These are phyloP conservation scores for Sugiyamaella boreocaroliniensis DNA, from an alignment of 805 yeast species.

Conservation along the genomic window DNA sequence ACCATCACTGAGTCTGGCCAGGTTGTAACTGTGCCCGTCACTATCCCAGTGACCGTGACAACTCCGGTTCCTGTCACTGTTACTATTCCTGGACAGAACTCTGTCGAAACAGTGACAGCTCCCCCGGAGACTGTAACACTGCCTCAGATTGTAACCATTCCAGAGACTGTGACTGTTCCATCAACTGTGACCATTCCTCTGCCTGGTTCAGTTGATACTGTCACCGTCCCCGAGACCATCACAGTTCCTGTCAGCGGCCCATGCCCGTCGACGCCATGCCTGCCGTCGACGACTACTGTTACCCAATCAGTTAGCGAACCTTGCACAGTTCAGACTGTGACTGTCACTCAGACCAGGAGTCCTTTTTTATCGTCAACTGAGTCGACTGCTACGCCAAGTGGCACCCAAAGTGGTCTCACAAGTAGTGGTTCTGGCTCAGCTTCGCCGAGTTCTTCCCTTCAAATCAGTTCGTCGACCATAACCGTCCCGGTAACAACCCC, in stretches of 20 bases:
- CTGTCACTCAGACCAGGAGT: conserved; percentile 12
- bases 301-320: conserved; percentile 11
- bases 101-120: neutral
- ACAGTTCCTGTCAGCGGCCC: conserved; percentile 17
- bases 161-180: conserved; percentile 13
- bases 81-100: conserved; percentile 1
- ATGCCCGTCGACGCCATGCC: conserved; percentile 18
- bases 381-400: conserved; percentile 31
- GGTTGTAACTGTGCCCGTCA: conserved; percentile 10
- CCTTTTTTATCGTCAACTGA: conserved; percentile 35
- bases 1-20: neutral
- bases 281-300: conserved; percentile 11
- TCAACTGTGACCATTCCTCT: conserved; percentile 17
- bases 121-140: conserved; percentile 7
- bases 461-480: neutral
- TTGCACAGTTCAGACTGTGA: conserved; percentile 11
- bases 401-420: conserved; percentile 32
- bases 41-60: conserved; percentile 2
- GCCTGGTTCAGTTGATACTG: conserved; percentile 4
- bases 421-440: conserved; percentile 30
- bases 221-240: conserved; percentile 7
- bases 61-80: conserved; percentile 1
- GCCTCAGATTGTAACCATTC: conserved; percentile 17
- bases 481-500: neutral
- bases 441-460: conserved; percentile 3